Base-by-base conservation (phyloP, 371 early-diverging fungal genomes). In the Lichtheimia ornata region DNA sequence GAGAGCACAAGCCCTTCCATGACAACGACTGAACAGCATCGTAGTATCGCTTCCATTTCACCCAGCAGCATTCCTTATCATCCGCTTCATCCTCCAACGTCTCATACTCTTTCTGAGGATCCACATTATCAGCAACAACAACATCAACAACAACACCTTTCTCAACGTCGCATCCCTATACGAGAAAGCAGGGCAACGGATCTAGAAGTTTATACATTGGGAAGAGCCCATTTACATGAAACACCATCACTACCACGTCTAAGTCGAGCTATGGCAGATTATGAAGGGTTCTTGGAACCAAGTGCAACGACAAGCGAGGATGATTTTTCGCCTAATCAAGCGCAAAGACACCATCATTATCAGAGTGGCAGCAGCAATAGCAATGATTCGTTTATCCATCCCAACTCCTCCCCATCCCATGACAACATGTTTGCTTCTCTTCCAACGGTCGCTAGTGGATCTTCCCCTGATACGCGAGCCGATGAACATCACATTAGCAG, bases 201-300 rank as follows among this genome's bases (percentile, higher is more conserved):
- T 35, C 35, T 11, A 35, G 35, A 35, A 35, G 11, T 35, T 9
- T 35, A 35, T 9, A 35, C 35, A 35, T 35, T 35, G 59, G 53
- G 27, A 53, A 27, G 24, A 30, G 30, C 53, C 0, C 15, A 41
- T 42, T 20, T 15, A 11, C 15, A 22, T 9, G 42, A 18, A 47
- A 13, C 50, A 47, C 47, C 58, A 30, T 49, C 56, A 18, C 11
- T 11, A 24, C 27, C 20, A 22, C 15, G 20, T 42, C 28, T 24
- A 6, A 56, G 60, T 27, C 51, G 60, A 42, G 44, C 51, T 5
- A 17, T 60, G 18, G 42, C 52, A 18, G 60, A 60, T 28, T 60
- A 60, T 44, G 60, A 60, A 25, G 52, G 52, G 13, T 60, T 60
- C 13, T 27, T 60, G 51, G 60, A 60, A 22, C 9, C 41, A 2